These are phyloP conservation scores for Phaffomyces thermotolerans DNA, from an alignment of 805 yeast genomes.

Conservation along the genomic window DNA sequence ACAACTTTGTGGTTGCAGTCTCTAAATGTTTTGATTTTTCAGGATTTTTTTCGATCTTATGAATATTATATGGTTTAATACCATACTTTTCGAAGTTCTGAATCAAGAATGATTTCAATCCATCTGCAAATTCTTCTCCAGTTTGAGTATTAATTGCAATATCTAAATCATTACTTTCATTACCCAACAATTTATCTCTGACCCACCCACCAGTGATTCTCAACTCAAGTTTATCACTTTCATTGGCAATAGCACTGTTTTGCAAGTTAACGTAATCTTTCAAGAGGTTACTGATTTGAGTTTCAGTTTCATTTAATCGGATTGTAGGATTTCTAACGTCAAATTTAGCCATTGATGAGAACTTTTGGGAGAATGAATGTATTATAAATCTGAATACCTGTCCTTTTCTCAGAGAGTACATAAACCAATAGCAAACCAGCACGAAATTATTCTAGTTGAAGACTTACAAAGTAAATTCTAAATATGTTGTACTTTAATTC, in stretches of 20 bases:
- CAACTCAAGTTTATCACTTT: conserved; percentile 36
- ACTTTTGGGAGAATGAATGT: background rate
- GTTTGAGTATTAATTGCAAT: conserved; percentile 80
- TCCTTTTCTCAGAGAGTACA: background rate
- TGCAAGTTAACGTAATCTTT: conserved; percentile 29
- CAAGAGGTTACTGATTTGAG: conserved; percentile 32
- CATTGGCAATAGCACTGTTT: conserved; percentile 1
- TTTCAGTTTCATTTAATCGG: conserved; percentile 34
- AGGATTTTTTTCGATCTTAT: conserved; percentile 86
- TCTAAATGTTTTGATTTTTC: conserved; percentile 94
- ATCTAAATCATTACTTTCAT: conserved; percentile 79
- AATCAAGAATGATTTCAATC: conserved; percentile 44
- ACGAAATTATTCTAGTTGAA: background rate
- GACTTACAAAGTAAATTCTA: too few relatives aligned
- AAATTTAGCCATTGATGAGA: conserved; percentile 1
- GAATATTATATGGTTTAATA: conserved; percentile 39
- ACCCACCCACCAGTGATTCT: conserved; percentile 99
- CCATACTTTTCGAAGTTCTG: conserved; percentile 27
- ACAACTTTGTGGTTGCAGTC: conserved; percentile 87
- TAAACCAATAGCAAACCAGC: background rate
- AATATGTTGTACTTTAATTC: background rate
- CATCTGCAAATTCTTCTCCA: conserved; percentile 79
- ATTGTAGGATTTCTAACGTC: conserved; percentile 18
- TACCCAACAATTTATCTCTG: conserved; percentile 82
- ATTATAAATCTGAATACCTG: too few relatives aligned